Percentiles rank a stretch among this genome's conserved stretches.
phyloP scores from a whole-genome alignment of 1,139 yeast genomes.

The Suhomyces coccinellae region DNA sequence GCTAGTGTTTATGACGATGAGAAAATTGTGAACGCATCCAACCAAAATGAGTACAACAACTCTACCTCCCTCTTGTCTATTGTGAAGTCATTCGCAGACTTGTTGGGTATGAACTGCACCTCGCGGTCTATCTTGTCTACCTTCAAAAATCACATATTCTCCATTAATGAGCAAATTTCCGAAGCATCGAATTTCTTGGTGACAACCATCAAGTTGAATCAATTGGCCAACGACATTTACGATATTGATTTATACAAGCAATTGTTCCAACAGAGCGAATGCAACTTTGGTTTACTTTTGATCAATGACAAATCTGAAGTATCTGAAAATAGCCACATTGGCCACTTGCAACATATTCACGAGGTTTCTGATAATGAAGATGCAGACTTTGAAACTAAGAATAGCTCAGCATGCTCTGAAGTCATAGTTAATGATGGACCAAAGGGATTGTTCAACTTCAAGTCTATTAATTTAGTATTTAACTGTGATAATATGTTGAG shows the following conservation, averaged over 20 bases:
- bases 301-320: conserved; percentile 17
- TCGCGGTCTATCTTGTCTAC: conserved; percentile 57
- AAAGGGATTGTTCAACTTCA: conserved; percentile 20
- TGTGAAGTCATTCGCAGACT: conserved; percentile 53
- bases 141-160: conserved; percentile 28
- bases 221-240: conserved; percentile 22
- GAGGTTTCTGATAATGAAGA: conserved; percentile 11
- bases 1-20: conserved; percentile 18
- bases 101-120: conserved; percentile 49
- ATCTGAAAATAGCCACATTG: conserved; percentile 3
- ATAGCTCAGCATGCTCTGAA: conserved; percentile 7
- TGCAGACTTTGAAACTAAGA: conserved; percentile 8
- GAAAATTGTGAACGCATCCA: conserved; percentile 15
- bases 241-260: conserved; percentile 26
- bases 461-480: conserved; percentile 28
- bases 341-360: conserved; percentile 7
- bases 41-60: conserved; percentile 33
- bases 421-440: conserved; percentile 14
- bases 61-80: conserved; percentile 53
- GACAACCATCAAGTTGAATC: conserved; percentile 25
- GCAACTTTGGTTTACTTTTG: conserved; percentile 36
- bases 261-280: conserved; percentile 26
- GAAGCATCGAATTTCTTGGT: conserved; percentile 28
- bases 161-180: conserved; percentile 34
- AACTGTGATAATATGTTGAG: conserved; percentile 36